These are phyloP conservation scores for Paecilomyces formosus DNA, from an alignment of 2,329 filamentous ascomycete genomes.

Conservation along the genomic window DNA sequence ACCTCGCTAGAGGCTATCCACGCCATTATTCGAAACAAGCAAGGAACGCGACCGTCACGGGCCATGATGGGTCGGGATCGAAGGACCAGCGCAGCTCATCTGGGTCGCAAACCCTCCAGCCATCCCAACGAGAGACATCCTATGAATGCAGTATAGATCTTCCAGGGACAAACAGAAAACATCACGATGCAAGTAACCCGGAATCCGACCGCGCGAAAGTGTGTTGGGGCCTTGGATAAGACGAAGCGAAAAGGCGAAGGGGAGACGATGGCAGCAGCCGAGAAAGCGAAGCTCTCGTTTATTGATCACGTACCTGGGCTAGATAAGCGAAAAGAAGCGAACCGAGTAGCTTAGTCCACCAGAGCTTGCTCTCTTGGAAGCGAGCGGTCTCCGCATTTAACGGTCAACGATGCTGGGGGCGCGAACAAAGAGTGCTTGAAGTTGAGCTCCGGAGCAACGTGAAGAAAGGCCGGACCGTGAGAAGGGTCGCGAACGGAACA, in stretches of 20 bases:
- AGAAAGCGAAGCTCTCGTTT: slow-evolving; percentile 4
- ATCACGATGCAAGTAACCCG: not conserved
- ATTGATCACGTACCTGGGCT: slow-evolving; percentile 7
- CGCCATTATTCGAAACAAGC: not conserved
- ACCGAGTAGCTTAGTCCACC: slow-evolving; percentile 18
- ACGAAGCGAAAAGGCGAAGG: slow-evolving; percentile 13
- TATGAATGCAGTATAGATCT: not conserved
- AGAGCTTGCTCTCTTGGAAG: slow-evolving; percentile 12
- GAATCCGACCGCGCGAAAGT: not conserved
- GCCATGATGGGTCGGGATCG: not conserved
- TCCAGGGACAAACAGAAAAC: not conserved
- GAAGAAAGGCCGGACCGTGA: slow-evolving; percentile 8
- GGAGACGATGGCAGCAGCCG: not conserved
- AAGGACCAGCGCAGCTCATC: not conserved
- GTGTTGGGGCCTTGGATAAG: not conserved
- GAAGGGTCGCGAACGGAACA: slow-evolving; percentile 9
- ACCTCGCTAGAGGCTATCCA: not conserved
- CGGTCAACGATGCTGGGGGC: slow-evolving; percentile 6
- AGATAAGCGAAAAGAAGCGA: slow-evolving; percentile 12
- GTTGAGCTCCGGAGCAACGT: slow-evolving; percentile 10
- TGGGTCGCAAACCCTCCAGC: not conserved
- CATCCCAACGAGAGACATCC: not conserved
- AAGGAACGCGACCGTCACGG: not conserved
- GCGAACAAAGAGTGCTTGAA: slow-evolving; percentile 11
- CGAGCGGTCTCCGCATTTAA: slow-evolving; percentile 13